Conservation (phyloP, 2,329 filamentous ascomycete genomes). For the Cytospora piceae region DNA sequence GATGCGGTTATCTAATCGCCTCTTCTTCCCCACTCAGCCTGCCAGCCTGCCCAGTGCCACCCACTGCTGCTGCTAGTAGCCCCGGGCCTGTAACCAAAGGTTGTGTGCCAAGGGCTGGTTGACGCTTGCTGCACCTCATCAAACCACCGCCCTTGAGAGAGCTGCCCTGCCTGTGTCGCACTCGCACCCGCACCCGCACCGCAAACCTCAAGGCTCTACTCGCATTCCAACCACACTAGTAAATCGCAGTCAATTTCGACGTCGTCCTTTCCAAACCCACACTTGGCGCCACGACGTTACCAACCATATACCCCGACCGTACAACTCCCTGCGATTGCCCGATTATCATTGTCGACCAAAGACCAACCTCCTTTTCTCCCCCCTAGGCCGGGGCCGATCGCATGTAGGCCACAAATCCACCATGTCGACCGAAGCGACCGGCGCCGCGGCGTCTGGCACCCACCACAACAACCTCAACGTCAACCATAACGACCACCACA, state of each 20-base stretch:
- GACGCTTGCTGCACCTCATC: not conserved
- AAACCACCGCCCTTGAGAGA: slow-evolving; percentile 9
- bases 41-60: no score
- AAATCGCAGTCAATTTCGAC: slow-evolving; percentile 20
- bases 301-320: not conserved
- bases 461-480: slow-evolving; percentile 37
- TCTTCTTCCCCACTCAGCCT: not conserved
- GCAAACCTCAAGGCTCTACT: slow-evolving; percentile 10
- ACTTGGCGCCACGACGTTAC: slow-evolving; percentile 6
- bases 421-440: slow-evolving; percentile 62
- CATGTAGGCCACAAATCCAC: slow-evolving; percentile 48
- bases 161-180: not conserved
- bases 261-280: slow-evolving; percentile 16
- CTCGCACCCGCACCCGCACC: not conserved
- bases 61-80: no score
- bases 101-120: not conserved
- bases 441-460: slow-evolving; percentile 50
- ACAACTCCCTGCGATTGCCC: slow-evolving; percentile 10
- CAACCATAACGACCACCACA: slow-evolving; percentile 29
- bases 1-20: slow-evolving; percentile 1
- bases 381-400: slow-evolving; percentile 38
- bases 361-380: slow-evolving; percentile 15
- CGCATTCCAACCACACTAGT: slow-evolving; percentile 9
- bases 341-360: slow-evolving; percentile 18
- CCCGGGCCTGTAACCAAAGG: no score